phyloP scores from a whole-genome alignment of 495 filamentous ascomycete genomes.

The Neurospora discreta region DNA sequence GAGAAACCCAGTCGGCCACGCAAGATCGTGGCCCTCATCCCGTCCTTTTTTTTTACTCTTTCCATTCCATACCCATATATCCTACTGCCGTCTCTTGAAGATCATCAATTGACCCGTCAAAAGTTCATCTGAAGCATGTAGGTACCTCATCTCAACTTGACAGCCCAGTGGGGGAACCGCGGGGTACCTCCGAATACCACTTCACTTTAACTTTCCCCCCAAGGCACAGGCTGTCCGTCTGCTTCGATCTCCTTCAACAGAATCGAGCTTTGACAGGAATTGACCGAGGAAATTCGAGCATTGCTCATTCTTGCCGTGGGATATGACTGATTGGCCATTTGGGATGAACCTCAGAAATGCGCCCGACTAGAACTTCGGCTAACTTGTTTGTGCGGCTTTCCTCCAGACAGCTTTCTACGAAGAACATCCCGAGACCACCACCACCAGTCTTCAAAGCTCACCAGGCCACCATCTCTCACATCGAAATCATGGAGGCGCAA shows the following conservation, averaged over 20 bases:
- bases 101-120: background rate
- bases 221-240: background rate
- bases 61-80: background rate
- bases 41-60: background rate
- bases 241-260: background rate
- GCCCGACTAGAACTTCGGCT: background rate
- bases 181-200: background rate
- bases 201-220: background rate
- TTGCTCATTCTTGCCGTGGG: background rate
- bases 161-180: background rate
- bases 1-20: background rate
- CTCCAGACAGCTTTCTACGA: background rate
- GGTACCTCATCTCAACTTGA: background rate
- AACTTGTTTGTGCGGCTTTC: background rate
- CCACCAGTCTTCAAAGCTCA: background rate
- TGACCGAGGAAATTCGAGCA: background rate
- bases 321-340: background rate
- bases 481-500: constrained; percentile 26
- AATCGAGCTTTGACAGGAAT: background rate
- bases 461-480: background rate
- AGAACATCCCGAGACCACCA: background rate
- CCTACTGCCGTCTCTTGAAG: background rate
- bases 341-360: background rate
- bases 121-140: background rate
- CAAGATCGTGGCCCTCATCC: background rate